Base-by-base conservation (phyloP, 2,329 filamentous ascomycete species). In the Aspergillus japonicus region DNA sequence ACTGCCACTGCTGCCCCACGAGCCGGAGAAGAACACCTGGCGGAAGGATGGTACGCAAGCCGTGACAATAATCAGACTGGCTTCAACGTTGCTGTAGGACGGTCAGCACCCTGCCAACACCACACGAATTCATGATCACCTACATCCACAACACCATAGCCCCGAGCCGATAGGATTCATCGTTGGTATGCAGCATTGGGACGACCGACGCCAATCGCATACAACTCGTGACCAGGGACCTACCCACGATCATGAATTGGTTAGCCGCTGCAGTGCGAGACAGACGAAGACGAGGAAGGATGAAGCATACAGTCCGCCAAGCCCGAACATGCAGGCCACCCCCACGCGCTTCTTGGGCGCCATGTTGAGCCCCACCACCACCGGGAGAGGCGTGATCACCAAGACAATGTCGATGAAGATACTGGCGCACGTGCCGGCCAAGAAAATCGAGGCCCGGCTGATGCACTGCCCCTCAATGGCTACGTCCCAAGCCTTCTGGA, bases 361-460 rank as follows among this genome's bases (percentile, higher is more conserved):
- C 44, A 55, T 55, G 21, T 55, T 33, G 24, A 55, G 33, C n/a
- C 19, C 31, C 26, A 33, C n/a, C 16, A 55, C 26, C 47, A 55
- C 47, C n/a, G 53, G 53, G 16, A 55, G 19, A 26, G 53, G 53
- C 24, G 47, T 55, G 10, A 33, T 23, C 53, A 55, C 10, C 5
- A 55, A 26, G 12, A 55, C 29, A 16, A 55, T n/a, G 23, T 55
- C 53, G 7, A 19, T 55, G 19, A 48, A 33, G 24, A 55, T 55
- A 55, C 53, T 55, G 10, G 53, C 53, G n/a, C 29, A 44, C 53
- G 42, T 47, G 8, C 53, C 53, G 7, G 53, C 42, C 24, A 55
- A 10, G 26, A 55, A 48, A 4, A 55, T 33, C 11, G 39, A 29
- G 4, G 53, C 53, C 6, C 44, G 44, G 26, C n/a, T 48, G 16